Evolutionary conservation across 768 basidiomycete genomes (phyloP).

Genomic region (Candolleomyces aberdarensis): DNA sequence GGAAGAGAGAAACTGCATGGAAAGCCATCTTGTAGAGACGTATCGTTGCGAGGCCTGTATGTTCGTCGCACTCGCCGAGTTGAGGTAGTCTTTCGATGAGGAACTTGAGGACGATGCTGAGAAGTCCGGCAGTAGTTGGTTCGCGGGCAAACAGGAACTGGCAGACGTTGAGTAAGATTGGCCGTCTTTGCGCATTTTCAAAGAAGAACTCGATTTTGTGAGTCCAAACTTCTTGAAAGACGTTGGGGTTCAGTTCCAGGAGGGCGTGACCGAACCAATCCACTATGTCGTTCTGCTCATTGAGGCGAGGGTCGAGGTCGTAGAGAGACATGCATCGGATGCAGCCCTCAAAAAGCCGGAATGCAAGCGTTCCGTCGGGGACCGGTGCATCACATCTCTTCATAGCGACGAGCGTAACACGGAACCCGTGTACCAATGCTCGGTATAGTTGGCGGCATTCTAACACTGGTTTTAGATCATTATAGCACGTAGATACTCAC

Average conservation of each 20-base stretch:
- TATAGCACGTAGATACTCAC: not conserved
- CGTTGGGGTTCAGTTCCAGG: slow-evolving; percentile 81
- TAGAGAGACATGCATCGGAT: slow-evolving; percentile 84
- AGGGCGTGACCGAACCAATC: slow-evolving; percentile 82
- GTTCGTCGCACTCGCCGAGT: slow-evolving; percentile 83
- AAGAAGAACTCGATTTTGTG: slow-evolving; percentile 91
- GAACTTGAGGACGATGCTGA: slow-evolving; percentile 86
- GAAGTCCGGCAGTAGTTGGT: slow-evolving; percentile 69
- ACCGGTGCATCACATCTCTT: slow-evolving; percentile 76
- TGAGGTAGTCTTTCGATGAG: slow-evolving; percentile 78
- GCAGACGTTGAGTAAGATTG: slow-evolving; percentile 78
- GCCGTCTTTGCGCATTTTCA: slow-evolving; percentile 70
- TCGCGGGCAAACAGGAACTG: slow-evolving; percentile 82
- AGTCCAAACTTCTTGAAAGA: slow-evolving; percentile 96
- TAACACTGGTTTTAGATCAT: slow-evolving; percentile 26
- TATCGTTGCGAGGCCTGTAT: slow-evolving; percentile 79
- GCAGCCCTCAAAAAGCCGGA: slow-evolving; percentile 82
- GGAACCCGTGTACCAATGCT: slow-evolving; percentile 85
- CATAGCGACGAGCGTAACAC: slow-evolving; percentile 70
- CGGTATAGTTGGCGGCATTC: slow-evolving; percentile 87
- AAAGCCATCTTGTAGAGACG: slow-evolving; percentile 96
- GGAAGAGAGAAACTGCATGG: slow-evolving; percentile 72
- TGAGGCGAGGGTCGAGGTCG: slow-evolving; percentile 64
- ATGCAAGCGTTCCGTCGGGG: slow-evolving; percentile 84
- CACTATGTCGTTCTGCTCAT: slow-evolving; percentile 67